Evolutionary conservation across 768 basidiomycete species (phyloP).

Genomic region (Cyclocybe aegerita): DNA sequence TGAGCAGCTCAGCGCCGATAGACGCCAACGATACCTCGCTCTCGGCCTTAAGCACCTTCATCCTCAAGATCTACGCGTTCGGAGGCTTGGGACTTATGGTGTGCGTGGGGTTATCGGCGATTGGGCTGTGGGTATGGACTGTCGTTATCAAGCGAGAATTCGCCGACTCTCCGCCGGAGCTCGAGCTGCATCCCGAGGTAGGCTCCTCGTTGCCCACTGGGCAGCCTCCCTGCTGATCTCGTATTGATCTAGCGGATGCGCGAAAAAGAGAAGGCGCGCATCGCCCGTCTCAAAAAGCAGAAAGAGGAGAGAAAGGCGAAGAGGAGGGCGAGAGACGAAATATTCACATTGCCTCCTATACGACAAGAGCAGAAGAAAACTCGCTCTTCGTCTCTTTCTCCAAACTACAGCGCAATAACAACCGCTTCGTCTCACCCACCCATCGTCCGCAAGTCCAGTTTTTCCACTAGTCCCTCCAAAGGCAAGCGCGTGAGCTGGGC

Average conservation of each 20-base stretch:
- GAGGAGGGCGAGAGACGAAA: conserved; percentile 9
- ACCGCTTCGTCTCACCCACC: conserved; percentile 1
- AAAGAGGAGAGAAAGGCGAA: conserved; percentile 17
- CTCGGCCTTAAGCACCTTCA: conserved; percentile 17
- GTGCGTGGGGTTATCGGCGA: conserved; percentile 16
- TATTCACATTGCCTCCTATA: conserved; percentile 17
- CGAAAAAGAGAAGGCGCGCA: conserved; percentile 19
- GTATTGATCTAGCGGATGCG: conserved; percentile 16
- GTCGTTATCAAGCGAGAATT: conserved; percentile 22
- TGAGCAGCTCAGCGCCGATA: neutral
- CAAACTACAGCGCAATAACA: conserved; percentile 7
- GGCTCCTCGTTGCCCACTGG: neutral
- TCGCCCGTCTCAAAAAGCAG: conserved; percentile 13
- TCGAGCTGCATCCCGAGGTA: conserved; percentile 27
- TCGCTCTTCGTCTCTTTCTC: conserved; percentile 7
- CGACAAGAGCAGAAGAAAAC: conserved; percentile 7
- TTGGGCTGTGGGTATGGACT: conserved; percentile 25
- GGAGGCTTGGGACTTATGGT: conserved; percentile 27
- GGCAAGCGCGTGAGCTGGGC: conserved; percentile 30
- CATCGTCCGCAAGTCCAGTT: conserved; percentile 11
- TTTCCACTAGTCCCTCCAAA: conserved; percentile 12
- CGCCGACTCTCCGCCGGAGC: conserved; percentile 24
- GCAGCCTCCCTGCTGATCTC: neutral
- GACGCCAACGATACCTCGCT: conserved; percentile 10
- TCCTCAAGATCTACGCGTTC: conserved; percentile 27